Conservation (phyloP, 2,329 filamentous ascomycete species). For the Tolypocladium nubicola region DNA sequence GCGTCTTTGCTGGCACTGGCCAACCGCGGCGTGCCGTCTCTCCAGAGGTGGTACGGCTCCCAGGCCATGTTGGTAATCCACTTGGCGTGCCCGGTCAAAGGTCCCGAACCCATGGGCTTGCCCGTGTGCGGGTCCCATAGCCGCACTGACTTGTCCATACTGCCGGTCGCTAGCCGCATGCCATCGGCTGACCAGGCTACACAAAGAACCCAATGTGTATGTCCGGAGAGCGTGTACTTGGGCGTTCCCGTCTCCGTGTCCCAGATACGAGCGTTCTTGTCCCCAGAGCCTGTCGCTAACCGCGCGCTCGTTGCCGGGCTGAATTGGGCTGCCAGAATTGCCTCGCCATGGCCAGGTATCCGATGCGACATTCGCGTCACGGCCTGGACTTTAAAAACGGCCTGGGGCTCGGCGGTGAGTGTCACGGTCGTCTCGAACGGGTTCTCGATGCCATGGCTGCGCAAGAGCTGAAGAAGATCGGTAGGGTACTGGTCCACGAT, state of each 20-base stretch:
- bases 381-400: constrained; percentile 85
- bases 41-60: constrained; percentile 86
- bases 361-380: constrained; percentile 82
- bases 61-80: constrained; percentile 83
- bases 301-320: constrained; percentile 66
- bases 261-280: constrained; percentile 87
- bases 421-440: constrained; percentile 45
- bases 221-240: constrained; percentile 73
- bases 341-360: constrained; percentile 84
- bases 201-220: constrained; percentile 81
- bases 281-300: constrained; percentile 81
- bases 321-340: constrained; percentile 79
- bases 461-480: constrained; percentile 43
- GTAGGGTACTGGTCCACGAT: constrained; percentile 46
- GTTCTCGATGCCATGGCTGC: constrained; percentile 44
- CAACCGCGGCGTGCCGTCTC: constrained; percentile 61
- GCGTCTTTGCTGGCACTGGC: constrained; percentile 85
- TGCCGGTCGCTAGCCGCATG: constrained; percentile 71
- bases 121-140: constrained; percentile 83
- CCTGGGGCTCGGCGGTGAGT: constrained; percentile 64
- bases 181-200: constrained; percentile 84
- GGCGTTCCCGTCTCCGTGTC: constrained; percentile 91
- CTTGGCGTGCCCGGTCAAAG: constrained; percentile 75
- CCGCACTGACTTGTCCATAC: constrained; percentile 86
- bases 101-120: constrained; percentile 50